Evolutionary conservation across 495 filamentous ascomycete genomes (phyloP).

Genomic region (Penicillium egyptiacum): DNA sequence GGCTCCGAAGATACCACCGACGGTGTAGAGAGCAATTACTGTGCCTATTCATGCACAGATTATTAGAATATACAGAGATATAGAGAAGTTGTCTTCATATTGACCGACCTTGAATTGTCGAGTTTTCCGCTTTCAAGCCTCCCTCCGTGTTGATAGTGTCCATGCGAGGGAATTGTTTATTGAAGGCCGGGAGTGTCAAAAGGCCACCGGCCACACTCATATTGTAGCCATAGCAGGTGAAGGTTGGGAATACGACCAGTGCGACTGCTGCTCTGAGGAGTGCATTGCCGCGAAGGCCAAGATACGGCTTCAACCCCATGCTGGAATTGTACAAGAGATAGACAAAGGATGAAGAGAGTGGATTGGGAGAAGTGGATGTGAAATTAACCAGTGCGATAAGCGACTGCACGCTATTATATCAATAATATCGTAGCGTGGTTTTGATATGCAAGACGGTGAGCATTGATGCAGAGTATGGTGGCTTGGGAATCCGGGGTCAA

Average conservation of each 20-base stretch:
- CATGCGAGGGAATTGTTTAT: conserved; percentile 50
- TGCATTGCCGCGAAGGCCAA: conserved; percentile 38
- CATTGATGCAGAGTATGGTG: too few relatives aligned
- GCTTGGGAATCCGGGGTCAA: too few relatives aligned
- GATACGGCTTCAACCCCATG: conserved; percentile 30
- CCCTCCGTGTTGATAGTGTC: conserved; percentile 50
- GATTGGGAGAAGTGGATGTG: too few relatives aligned
- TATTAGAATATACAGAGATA: neutral
- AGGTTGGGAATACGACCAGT: conserved; percentile 47
- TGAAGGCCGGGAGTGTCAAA: conserved; percentile 44
- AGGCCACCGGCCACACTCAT: conserved; percentile 48
- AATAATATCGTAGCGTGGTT: too few relatives aligned
- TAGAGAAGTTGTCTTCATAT: neutral
- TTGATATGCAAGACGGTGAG: too few relatives aligned
- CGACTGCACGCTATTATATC: too few relatives aligned
- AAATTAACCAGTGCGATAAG: too few relatives aligned
- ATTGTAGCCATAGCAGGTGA: conserved; percentile 55
- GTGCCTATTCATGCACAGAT: conserved; percentile 19
- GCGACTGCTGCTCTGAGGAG: conserved; percentile 37
- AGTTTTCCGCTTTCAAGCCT: conserved; percentile 31
- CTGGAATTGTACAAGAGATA: neutral
- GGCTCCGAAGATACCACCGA: conserved; percentile 34
- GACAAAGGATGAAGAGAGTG: neutral
- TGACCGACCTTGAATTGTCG: conserved; percentile 42
- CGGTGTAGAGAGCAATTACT: conserved; percentile 34